phyloP scores from a whole-genome alignment of 768 basidiomycete genomes.

The Xerocomellus amylosporus region DNA sequence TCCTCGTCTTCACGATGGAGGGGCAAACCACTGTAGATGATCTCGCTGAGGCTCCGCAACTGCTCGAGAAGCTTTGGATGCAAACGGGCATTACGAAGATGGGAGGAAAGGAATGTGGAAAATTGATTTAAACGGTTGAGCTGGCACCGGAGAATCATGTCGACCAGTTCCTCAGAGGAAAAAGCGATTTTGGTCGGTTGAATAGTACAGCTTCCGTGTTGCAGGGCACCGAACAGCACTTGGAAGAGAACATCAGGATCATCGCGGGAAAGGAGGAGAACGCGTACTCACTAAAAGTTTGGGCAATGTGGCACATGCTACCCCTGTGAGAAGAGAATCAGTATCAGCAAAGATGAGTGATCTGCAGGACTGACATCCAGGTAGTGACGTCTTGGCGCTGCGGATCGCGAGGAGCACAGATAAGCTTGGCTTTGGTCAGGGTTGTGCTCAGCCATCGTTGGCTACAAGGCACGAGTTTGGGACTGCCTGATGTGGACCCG shows the following conservation, averaged over 20 bases:
- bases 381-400: slow-evolving; percentile 64
- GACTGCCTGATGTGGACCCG: slow-evolving; percentile 81
- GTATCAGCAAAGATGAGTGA: slow-evolving; percentile 20
- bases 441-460: slow-evolving; percentile 64
- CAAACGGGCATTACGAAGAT: slow-evolving; percentile 57
- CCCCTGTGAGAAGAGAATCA: slow-evolving; percentile 52
- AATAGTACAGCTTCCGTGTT: slow-evolving; percentile 70
- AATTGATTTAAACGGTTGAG: slow-evolving; percentile 79
- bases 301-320: slow-evolving; percentile 81
- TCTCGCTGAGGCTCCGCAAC: slow-evolving; percentile 57
- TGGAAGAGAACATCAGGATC: slow-evolving; percentile 15
- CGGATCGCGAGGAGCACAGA: slow-evolving; percentile 46
- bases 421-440: slow-evolving; percentile 55
- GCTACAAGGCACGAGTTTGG: slow-evolving; percentile 73
- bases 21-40: slow-evolving; percentile 64
- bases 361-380: slow-evolving; percentile 58
- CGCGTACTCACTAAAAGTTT: slow-evolving; percentile 62
- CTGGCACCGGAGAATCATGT: slow-evolving; percentile 65
- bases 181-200: slow-evolving; percentile 67
- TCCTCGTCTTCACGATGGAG: slow-evolving; percentile 67
- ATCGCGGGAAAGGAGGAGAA: slow-evolving; percentile 19
- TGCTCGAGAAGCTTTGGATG: slow-evolving; percentile 60
- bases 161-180: slow-evolving; percentile 63
- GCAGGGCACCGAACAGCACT: slow-evolving; percentile 69
- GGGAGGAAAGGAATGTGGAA: slow-evolving; percentile 60